Base-by-base conservation (phyloP, 345 rosid genomes). In the Pelargonium nanum region DNA sequence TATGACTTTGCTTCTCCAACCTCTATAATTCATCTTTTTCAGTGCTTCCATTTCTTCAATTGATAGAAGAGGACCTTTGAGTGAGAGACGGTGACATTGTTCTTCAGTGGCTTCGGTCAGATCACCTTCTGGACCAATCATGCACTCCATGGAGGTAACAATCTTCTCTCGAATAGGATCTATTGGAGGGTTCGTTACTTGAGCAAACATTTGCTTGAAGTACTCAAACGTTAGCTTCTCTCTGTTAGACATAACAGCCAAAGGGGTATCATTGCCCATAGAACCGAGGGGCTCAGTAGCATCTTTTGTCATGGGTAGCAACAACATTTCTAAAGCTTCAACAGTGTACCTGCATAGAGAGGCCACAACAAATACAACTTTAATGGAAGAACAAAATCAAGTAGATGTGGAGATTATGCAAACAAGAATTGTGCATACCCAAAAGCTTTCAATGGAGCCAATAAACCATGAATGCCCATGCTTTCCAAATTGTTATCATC, bases 141-240 rank as follows among this genome's bases (percentile, higher is more conserved):
- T 94, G 85, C 97, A 94, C 69, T 90, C 93, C 97, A 85, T 90
- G 26, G 99, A 94, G 59, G 99, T 94, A 45, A 94, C 99, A 61
- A 94, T 93, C 78, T 93, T 89, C 84, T 93, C 99, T 60, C 99
- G 86, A 45, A 93, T 93, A 50, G 99, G 99, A 75, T 94, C 99
- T 21, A 94, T 94, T 23, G 99, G 99, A 56, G 99, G 99, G 63
- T 94, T 94, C 55, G 99, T 94, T 55, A 94, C 99, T 81, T 94
- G 99, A 66, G 99, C 99, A 77, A 94, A 94, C 99, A 94, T 94
- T 80, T 94, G 99, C 77, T 94, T 94, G 80, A 94, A 94, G 73
- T 94, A 94, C 81, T 94, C 99, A 40, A 78, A 94, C 19, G 91
- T 74, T 30, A 94, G 79, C 53, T 94, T 94, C 71, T 94, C 97